Base-by-base conservation (phyloP, 225 moss, liverwort and hornwort genomes). In the Antitrichia curtipendula region DNA sequence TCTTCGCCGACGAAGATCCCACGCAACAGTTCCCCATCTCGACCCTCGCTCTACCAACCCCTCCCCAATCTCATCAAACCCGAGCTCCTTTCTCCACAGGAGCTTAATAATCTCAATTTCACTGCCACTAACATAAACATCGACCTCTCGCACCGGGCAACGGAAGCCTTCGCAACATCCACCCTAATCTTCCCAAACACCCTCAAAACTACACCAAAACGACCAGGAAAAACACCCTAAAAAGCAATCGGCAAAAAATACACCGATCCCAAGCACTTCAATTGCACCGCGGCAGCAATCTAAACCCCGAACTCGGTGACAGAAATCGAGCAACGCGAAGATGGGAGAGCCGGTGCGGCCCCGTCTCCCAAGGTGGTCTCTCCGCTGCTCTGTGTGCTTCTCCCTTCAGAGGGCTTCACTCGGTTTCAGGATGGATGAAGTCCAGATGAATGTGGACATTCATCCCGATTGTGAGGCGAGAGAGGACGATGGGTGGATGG, bases 21-120 rank as follows among this genome's bases (percentile, higher is more conserved):
- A 93, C 95, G n/a, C 97, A 97, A 68, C 95, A 95, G 93, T 97
- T 97, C 81, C 97, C 97, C 97, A 97, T 97, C 75, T 80, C 84
- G 36, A 15, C 78, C 79, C 69, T 74, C 86, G 45, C 74, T 70
- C 86, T 49, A 62, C 76, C 70, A 56, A 22, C 58, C 65, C 87
- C 16, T 74, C 64, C 82, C 71, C 80, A 81, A 27, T 85, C 85
- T 85, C 91, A 91, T 91, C 83, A 52, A 89, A 64, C 36, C 84
- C 69, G 6, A 59, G 83, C 88, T 88, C 88, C 84, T 25, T 69
- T 34, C 84, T 40, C 68, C 59, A 4, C 69, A 17, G 77, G 69
- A 88, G 88, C 88, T 84, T 32, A 62, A 40, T 12, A 61, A 63
- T 32, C 58, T 57, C 87, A 82, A 87, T 82, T 86, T 60, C 19